Conservation (phyloP, 352 stramenopile species). For the Phytophthora sansomeana region DNA sequence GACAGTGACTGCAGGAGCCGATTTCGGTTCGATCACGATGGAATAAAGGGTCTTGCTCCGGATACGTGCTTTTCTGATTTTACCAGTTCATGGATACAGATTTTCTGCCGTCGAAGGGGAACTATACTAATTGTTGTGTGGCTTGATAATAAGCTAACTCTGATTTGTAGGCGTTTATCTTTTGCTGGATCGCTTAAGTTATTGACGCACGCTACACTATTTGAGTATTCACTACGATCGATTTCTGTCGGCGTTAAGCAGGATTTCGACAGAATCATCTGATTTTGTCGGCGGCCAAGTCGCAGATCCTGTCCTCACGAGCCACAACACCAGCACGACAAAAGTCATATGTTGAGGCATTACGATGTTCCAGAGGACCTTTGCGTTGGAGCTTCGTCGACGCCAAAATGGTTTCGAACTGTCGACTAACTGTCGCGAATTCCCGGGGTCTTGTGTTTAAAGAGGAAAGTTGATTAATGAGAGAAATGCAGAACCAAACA, state of each 20-base stretch:
- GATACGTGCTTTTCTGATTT: background rate
- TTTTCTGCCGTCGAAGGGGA: background rate
- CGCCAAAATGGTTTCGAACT: conserved; percentile 6
- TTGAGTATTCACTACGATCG: background rate
- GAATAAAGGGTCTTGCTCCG: background rate
- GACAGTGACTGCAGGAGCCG: conserved; percentile 2
- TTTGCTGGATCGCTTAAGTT: background rate
- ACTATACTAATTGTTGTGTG: no score
- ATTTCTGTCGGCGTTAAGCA: background rate
- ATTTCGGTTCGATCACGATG: conserved; percentile 10
- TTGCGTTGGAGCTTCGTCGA: background rate
- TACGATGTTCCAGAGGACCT: background rate
- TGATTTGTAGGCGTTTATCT: conserved; percentile 1
- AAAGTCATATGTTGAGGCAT: background rate
- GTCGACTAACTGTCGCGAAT: no score
- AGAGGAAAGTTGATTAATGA: no score
- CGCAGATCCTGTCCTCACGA: conserved; percentile 1
- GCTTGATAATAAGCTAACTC: background rate
- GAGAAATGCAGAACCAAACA: no score
- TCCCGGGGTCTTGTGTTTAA: no score
- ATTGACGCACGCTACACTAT: background rate
- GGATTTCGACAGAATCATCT: background rate
- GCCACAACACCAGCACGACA: background rate
- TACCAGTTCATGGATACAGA: background rate
- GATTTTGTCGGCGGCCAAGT: background rate